Evolutionary conservation across 441 rosid genomes (phyloP), one percentile per base, ranked within the genome.

Genomic region (Mallotus repandus): DNA sequence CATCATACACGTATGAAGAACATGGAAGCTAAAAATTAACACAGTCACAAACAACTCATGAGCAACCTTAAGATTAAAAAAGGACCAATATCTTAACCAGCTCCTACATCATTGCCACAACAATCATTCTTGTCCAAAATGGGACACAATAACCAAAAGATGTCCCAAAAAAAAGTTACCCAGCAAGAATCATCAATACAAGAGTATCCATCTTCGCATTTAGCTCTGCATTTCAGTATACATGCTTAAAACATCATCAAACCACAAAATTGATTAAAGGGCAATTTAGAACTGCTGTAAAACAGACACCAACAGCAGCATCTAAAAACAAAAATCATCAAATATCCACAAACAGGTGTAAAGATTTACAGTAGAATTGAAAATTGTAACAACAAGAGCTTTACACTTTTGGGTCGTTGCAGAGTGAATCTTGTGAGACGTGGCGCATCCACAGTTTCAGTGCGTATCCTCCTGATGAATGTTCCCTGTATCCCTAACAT

Each of bases 351-450:
- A 53, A 66, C 41, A n/a, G 15, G 11, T 25, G 29, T 16, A 41
- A 21, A 9, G n/a, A 60, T 8, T 19, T 13, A 25, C 41, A 52
- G 15, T 55, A 54, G 68, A 71, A 56, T 21, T 0, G 53, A 62
- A 66, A 56, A 35, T 35, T 35, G 1, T 22, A 22, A 68, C 7
- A 18, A 63, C 3, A 55, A 35, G n/a, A 56, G 60, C 85, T 56
- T 80, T 80, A 93, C 98, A 60, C 53, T 66, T 81, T 87, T 93
- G 66, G 98, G 91, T 61, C 89, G 84, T 71, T 80, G 69, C 16
- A 93, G 85, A 77, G 94, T 84, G 84, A 95, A 88, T 71, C 83
- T 83, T 49, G 86, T 81, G 77, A 95, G 90, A 75, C 84, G 86
- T 0, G 97, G 91, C 69, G 80, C 78, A 38, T 74, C 86, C 5